phyloP scores from a whole-genome alignment of 2,329 filamentous ascomycete species.

The Rutstroemia sp. region DNA sequence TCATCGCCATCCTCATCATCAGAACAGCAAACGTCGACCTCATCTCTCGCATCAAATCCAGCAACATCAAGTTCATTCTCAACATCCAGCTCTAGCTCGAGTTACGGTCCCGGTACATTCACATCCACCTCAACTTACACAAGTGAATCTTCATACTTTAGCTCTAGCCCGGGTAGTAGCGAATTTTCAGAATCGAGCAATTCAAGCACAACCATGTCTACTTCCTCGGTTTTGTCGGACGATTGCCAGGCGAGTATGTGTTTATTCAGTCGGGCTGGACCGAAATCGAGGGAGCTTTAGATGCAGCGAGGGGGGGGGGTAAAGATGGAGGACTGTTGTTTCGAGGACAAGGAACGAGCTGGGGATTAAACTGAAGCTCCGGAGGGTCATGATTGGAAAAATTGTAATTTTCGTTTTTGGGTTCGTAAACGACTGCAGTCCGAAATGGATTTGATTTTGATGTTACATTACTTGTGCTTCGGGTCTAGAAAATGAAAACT shows the following conservation, averaged over 20 bases:
- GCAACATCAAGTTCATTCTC: background rate
- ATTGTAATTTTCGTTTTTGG: too few relatives aligned
- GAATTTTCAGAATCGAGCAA: background rate
- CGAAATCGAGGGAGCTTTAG: constrained; percentile 6
- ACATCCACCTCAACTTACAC: background rate
- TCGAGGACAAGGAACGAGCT: too few relatives aligned
- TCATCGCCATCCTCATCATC: background rate
- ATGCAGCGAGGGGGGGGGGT: background rate
- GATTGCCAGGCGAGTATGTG: background rate
- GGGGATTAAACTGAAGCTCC: background rate
- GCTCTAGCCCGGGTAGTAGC: background rate
- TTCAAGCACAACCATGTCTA: too few relatives aligned
- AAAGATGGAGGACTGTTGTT: too few relatives aligned
- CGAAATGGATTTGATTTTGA: too few relatives aligned
- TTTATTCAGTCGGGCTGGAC: background rate
- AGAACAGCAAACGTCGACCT: background rate
- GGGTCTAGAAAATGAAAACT: too few relatives aligned
- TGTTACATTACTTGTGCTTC: too few relatives aligned
- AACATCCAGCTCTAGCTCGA: background rate
- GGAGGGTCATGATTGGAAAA: background rate
- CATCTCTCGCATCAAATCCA: background rate
- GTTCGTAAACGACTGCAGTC: too few relatives aligned
- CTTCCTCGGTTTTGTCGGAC: background rate
- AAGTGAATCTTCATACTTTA: background rate
- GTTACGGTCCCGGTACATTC: background rate